Evolutionary conservation across 306 rosid species (phyloP).

Genomic region (Vachellia pachyceras): DNA sequence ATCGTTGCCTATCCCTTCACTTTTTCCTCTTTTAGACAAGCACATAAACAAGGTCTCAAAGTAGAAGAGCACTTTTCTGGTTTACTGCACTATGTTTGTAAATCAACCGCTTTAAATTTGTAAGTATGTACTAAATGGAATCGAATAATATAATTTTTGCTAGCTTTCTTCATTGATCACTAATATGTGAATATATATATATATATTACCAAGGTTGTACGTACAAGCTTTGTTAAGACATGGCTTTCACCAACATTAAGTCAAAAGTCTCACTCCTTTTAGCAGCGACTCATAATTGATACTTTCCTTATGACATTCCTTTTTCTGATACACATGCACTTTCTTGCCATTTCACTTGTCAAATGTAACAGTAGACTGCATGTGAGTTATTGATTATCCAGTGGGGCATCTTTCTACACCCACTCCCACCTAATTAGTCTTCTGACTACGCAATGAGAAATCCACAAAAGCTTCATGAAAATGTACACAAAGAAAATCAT

Average conservation of each 20-base stretch:
- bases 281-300: background rate
- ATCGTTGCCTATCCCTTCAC: background rate
- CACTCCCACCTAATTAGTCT: background rate
- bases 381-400: conserved; percentile 17
- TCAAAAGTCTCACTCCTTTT: conserved; percentile 69
- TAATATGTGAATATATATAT: conserved; percentile 28
- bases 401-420: conserved; percentile 34
- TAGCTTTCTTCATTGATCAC: background rate
- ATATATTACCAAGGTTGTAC: conserved; percentile 33
- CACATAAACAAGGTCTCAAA: background rate
- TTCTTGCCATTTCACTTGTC: conserved; percentile 37
- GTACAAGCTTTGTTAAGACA: conserved; percentile 48
- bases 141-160: background rate
- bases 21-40: background rate
- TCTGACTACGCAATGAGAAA: conserved; percentile 41
- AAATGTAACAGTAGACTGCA: conserved; percentile 14
- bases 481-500: background rate
- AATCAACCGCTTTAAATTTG: conserved; percentile 8
- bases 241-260: conserved; percentile 63
- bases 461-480: conserved; percentile 39
- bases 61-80: background rate
- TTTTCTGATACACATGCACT: conserved; percentile 44
- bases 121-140: background rate
- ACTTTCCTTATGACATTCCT: conserved; percentile 44
- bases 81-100: background rate